Percentiles rank a stretch among this genome's conserved stretches.
phyloP scores from a whole-genome alignment of 1,139 yeast species.

The Lodderomyces elongisporus region DNA sequence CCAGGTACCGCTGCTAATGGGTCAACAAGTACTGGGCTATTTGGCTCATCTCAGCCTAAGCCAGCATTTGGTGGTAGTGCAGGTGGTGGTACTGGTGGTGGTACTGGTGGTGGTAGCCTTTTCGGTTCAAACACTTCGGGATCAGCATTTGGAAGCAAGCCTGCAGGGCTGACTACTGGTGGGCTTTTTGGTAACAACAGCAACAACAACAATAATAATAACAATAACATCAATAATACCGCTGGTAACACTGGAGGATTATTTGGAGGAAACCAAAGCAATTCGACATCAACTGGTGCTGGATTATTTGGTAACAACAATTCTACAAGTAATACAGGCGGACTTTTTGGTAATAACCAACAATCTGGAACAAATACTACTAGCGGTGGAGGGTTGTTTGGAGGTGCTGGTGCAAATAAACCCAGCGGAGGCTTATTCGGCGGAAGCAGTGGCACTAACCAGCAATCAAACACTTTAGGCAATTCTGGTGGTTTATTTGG shows the following conservation, averaged over 20 bases:
- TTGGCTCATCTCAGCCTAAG: conserved; percentile 4
- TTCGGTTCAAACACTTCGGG: conserved; percentile 10
- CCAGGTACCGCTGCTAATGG: conserved; percentile 4
- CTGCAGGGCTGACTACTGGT: conserved; percentile 9
- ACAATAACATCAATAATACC: conserved; percentile 4
- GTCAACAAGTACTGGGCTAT: conserved; percentile 6
- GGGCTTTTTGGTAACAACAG: conserved; percentile 13
- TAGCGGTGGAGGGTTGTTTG: conserved; percentile 14
- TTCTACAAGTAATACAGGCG: conserved; percentile 7
- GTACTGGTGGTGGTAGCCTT: conserved; percentile 10
- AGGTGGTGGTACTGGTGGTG: conserved; percentile 9
- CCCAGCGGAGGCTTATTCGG: conserved; percentile 24
- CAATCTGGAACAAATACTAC: conserved; percentile 8
- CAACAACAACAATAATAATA: conserved; percentile 9
- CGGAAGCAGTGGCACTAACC: conserved; percentile 1
- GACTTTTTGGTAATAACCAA: conserved; percentile 12
- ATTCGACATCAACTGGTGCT: conserved; percentile 12
- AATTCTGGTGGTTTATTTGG: conserved; percentile 10
- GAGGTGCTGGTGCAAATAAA: conserved; percentile 6
- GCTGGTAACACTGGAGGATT: conserved; percentile 10
- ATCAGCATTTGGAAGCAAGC: conserved; percentile 7
- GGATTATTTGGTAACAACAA: conserved; percentile 23
- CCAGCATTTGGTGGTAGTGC: conserved; percentile 1
- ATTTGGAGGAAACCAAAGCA: conserved; percentile 12
- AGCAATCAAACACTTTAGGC: conserved; percentile 4